Evolutionary conservation across 1,284 basidiomycete species (phyloP).

Genomic region (Ustilago nuda): DNA sequence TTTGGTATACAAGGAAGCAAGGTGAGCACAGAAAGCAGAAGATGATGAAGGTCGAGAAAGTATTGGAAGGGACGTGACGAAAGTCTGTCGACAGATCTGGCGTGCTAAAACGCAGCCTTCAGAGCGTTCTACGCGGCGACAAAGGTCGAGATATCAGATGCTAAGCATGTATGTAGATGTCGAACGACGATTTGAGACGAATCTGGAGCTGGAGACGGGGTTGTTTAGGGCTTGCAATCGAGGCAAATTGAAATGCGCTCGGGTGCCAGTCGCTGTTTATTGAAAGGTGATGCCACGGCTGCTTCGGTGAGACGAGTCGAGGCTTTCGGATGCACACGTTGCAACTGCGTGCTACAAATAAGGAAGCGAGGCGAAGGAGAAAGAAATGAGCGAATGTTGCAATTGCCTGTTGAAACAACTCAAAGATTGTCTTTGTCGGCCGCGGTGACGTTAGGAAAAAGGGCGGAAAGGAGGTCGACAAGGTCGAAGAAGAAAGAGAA

Average conservation of each 20-base stretch:
- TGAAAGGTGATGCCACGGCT: background rate
- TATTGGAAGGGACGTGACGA: slow-evolving; percentile 5
- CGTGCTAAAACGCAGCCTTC: slow-evolving; percentile 20
- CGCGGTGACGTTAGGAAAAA: slow-evolving; percentile 4
- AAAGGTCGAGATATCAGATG: slow-evolving; percentile 18
- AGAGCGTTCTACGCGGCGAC: slow-evolving; percentile 14
- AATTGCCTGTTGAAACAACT: slow-evolving; percentile 14
- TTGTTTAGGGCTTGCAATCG: background rate
- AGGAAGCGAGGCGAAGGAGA: slow-evolving; percentile 4
- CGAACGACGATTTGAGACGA: background rate
- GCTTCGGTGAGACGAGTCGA: slow-evolving; percentile 3
- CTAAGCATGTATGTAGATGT: slow-evolving; percentile 31
- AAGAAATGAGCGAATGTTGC: slow-evolving; percentile 28
- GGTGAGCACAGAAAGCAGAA: background rate
- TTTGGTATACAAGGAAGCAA: slow-evolving; percentile 1
- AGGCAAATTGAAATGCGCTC: background rate
- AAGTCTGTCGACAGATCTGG: slow-evolving; percentile 8
- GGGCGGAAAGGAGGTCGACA: background rate
- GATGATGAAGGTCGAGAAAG: background rate
- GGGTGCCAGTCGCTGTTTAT: slow-evolving; percentile 10
- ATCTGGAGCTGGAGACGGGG: slow-evolving; percentile 3
- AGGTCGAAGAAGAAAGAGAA: slow-evolving; percentile 3
- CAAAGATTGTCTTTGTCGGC: slow-evolving; percentile 7
- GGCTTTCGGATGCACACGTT: slow-evolving; percentile 5
- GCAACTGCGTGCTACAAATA: background rate